These are phyloP conservation scores for Pyricularia grisea DNA, from an alignment of 2,329 filamentous ascomycete genomes.

Conservation along the genomic window DNA sequence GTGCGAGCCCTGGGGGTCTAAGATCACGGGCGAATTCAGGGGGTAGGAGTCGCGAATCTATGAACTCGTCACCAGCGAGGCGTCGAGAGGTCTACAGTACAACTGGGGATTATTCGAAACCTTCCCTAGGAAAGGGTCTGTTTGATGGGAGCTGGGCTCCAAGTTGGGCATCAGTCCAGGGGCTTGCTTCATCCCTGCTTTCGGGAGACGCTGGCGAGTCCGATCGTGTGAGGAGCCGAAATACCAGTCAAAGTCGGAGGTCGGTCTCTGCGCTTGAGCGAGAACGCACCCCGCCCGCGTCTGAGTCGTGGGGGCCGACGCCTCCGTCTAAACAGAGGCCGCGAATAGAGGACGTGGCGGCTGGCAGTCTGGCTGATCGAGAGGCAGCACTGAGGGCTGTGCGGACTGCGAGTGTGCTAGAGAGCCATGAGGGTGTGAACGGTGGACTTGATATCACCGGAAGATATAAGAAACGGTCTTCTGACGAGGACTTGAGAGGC, in stretches of 20 bases:
- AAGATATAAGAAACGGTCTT: constrained; percentile 56
- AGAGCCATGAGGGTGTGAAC: constrained; percentile 52
- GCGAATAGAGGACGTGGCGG: constrained; percentile 38
- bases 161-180: constrained; percentile 46
- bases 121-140: constrained; percentile 27
- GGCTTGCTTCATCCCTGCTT: constrained; percentile 38
- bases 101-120: constrained; percentile 9
- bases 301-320: constrained; percentile 39
- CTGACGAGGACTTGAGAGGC: constrained; percentile 44
- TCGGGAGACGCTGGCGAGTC: constrained; percentile 22
- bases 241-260: constrained; percentile 18
- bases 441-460: constrained; percentile 45
- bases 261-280: constrained; percentile 7
- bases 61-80: background rate
- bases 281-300: constrained; percentile 8
- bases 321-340: constrained; percentile 30
- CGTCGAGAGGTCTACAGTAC: background rate
- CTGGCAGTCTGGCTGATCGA: constrained; percentile 38
- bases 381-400: constrained; percentile 45
- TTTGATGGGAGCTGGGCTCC: constrained; percentile 39
- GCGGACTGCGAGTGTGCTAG: constrained; percentile 48
- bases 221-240: constrained; percentile 20
- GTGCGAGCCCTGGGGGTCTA: constrained; percentile 32
- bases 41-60: background rate
- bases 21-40: background rate